Conservation (phyloP, 1,284 basidiomycete genomes). For the Microbotryum saponariae region DNA sequence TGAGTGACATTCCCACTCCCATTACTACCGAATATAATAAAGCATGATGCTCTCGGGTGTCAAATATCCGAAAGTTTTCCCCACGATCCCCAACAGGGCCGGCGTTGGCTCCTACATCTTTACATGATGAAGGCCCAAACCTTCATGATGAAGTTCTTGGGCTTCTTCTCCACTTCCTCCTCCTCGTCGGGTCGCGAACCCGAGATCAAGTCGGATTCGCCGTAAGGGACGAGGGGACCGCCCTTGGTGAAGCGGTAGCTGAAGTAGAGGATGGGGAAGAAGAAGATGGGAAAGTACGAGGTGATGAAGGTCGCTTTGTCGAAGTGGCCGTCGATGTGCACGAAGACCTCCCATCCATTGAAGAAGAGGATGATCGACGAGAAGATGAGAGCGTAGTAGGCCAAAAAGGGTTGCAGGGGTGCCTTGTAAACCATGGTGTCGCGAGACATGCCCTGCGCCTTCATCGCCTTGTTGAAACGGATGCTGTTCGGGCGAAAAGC, state of each 20-base stretch:
- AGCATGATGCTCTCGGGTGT: too few relatives aligned
- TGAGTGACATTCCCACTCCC: too few relatives aligned
- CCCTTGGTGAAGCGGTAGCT: slow-evolving; percentile 45
- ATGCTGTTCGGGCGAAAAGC: slow-evolving; percentile 36
- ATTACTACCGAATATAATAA: too few relatives aligned
- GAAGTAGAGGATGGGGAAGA: slow-evolving; percentile 68
- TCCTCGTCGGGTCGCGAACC: slow-evolving; percentile 18
- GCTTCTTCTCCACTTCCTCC: slow-evolving; percentile 1
- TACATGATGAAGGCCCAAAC: not conserved
- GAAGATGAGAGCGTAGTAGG: slow-evolving; percentile 23
- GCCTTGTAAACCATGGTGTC: slow-evolving; percentile 6
- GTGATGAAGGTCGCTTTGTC: slow-evolving; percentile 46
- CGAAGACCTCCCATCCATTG: slow-evolving; percentile 26
- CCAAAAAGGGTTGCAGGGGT: slow-evolving; percentile 20
- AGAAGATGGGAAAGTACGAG: slow-evolving; percentile 59
- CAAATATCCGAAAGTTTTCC: too few relatives aligned
- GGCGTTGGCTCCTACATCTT: too few relatives aligned
- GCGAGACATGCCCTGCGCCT: slow-evolving; percentile 35
- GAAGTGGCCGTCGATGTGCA: slow-evolving; percentile 53
- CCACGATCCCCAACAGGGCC: too few relatives aligned
- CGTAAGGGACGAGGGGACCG: slow-evolving; percentile 46
- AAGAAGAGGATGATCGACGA: slow-evolving; percentile 29
- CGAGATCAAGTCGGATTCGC: slow-evolving; percentile 64
- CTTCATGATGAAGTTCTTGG: slow-evolving; percentile 3
- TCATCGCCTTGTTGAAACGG: slow-evolving; percentile 59